A percentile compares a stretch with the other conserved stretches of the same genome.
Conservation (phyloP, 1,284 basidiomycete genomes). For the Ganoderma lucidum region DNA sequence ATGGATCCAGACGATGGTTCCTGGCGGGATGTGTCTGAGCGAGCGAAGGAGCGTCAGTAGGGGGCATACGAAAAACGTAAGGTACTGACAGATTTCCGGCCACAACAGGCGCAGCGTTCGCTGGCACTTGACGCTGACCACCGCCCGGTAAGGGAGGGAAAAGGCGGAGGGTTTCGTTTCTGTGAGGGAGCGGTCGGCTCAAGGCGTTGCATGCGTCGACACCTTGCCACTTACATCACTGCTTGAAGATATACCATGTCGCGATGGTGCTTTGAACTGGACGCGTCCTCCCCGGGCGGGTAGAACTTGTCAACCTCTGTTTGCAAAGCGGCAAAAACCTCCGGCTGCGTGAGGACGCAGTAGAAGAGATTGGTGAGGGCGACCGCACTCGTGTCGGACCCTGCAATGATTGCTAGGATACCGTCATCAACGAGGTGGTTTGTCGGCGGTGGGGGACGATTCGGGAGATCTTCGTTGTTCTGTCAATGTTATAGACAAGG, state of each 20-base stretch:
- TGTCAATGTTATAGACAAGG: constrained; percentile 2
- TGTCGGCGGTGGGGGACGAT: constrained; percentile 18
- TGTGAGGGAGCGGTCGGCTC: constrained; percentile 33
- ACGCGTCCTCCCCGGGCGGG: constrained; percentile 33
- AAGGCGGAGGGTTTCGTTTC: constrained; percentile 65
- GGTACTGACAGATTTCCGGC: background rate
- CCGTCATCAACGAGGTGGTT: constrained; percentile 27
- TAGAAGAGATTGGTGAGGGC: constrained; percentile 36
- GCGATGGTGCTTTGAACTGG: constrained; percentile 31
- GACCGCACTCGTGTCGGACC: constrained; percentile 42
- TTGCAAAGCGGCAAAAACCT: constrained; percentile 31
- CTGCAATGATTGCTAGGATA: constrained; percentile 33
- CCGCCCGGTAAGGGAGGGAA: constrained; percentile 60
- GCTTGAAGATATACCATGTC: constrained; percentile 43
- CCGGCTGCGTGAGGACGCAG: constrained; percentile 32
- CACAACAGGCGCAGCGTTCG: background rate
- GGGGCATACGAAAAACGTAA: too few species aligned
- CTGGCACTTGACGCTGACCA: constrained; percentile 51
- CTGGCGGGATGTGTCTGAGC: constrained; percentile 5
- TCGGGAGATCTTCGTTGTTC: constrained; percentile 33
- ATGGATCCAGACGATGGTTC: constrained; percentile 6
- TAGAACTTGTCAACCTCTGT: constrained; percentile 41
- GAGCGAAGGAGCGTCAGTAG: too few species aligned
- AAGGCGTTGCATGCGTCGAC: constrained; percentile 2
- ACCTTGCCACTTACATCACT: constrained; percentile 34